Conservation (phyloP, 306 rosid genomes). For the Arachis stenosperma region DNA sequence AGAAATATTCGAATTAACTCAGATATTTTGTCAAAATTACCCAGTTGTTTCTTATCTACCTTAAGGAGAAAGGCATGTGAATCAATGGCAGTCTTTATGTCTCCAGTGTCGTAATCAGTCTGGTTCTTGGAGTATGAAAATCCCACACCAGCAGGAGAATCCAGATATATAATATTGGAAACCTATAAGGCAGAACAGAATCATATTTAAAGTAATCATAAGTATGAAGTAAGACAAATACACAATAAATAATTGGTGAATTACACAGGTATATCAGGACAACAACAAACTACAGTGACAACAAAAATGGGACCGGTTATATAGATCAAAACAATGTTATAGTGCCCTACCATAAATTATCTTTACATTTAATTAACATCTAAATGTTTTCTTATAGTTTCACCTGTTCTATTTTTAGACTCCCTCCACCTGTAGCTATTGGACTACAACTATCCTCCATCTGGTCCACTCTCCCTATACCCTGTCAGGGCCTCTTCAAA, state of each 20-base stretch:
- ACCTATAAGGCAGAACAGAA: slow-evolving; percentile 60
- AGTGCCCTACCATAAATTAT: no score
- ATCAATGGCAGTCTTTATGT: slow-evolving; percentile 80
- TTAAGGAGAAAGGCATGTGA: slow-evolving; percentile 79
- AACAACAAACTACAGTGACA: no score
- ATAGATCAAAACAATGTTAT: no score
- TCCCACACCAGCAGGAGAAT: slow-evolving; percentile 98
- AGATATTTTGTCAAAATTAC: not conserved
- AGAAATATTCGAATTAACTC: slow-evolving; percentile 27
- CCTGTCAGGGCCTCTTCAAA: no score
- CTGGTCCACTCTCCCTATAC: no score
- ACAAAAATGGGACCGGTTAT: no score
- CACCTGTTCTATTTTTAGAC: no score
- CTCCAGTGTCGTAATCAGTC: slow-evolving; percentile 77
- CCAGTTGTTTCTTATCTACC: slow-evolving; percentile 50
- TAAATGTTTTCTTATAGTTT: no score
- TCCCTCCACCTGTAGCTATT: no score
- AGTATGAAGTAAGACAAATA: not conserved
- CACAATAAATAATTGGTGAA: slow-evolving; percentile 8
- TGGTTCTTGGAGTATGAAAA: slow-evolving; percentile 72
- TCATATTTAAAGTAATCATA: slow-evolving; percentile 8
- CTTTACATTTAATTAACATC: not conserved
- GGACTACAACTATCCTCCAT: no score
- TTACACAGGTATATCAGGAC: not conserved
- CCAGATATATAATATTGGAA: slow-evolving; percentile 84